Base-by-base conservation (phyloP, 1,284 basidiomycete genomes). In the Fereydounia khargensis region DNA sequence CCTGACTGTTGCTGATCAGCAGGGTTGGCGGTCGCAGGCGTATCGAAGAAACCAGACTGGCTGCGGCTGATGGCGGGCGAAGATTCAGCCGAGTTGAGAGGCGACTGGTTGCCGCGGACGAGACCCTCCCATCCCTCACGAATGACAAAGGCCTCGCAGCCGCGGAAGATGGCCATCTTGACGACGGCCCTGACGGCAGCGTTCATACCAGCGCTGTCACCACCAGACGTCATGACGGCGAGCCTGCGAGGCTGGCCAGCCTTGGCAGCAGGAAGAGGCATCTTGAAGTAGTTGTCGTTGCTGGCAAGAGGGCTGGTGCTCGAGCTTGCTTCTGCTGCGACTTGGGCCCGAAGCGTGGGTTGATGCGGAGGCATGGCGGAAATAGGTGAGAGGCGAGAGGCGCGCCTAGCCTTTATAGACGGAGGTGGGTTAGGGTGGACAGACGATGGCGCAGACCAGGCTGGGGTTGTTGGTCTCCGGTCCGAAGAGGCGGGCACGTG, bases 71-170 rank as follows among this genome's bases (percentile, higher is more conserved):
- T 39, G 27, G 59, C 39, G 7, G 59, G 59, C 3, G 54, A 53
- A n/a, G 36, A 28, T n/a, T 42, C 23, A 11, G 61, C 52, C 3
- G 59, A 57, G 47, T 42, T 48, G 23, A 47, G 54, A 13, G 61
- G 51, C 5, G 64, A 34, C 5, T 61, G 68, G 73, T 83, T 84
- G 24, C 83, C 83, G 42, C 79, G 76, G 17, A 84, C 81, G 43
- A 98, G 85, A 34, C 94, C 94, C 77, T 97, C 91, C 81, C 95
- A 98, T 32, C 94, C 94, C 79, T 98, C 95, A 32, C 94, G 87
- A 30, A 73, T 65, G 45, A 73, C 67, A 37, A 59, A 71, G 8
- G 70, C 65, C 23, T 70, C 53, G 47, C 59, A 70, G 33, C 90
- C 91, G 78, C 91, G 91, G 72, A 27, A 60, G 44, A 72, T 59